These are phyloP conservation scores for Heliocybe sulcata DNA, from an alignment of 1,284 basidiomycete species.

Conservation along the genomic window DNA sequence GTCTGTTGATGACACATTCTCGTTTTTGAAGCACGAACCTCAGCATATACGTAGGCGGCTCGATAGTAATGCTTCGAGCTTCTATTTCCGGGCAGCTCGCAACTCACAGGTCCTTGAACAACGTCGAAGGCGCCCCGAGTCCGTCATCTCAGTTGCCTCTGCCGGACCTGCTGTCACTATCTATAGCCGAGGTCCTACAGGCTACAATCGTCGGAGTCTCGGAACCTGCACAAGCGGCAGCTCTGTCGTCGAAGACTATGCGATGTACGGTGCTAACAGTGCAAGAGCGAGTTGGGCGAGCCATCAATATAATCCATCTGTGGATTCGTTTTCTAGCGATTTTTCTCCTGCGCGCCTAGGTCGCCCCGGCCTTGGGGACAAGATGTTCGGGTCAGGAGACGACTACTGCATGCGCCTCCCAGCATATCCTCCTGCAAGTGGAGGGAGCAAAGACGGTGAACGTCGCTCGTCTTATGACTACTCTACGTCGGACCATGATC, in stretches of 20 bases:
- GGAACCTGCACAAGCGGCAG: slow-evolving; percentile 42
- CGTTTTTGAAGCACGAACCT: slow-evolving; percentile 41
- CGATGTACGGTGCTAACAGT: slow-evolving; percentile 40
- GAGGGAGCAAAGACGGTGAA: slow-evolving; percentile 15
- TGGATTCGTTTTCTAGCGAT: slow-evolving; percentile 62
- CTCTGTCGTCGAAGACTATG: slow-evolving; percentile 47
- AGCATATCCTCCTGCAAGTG: slow-evolving; percentile 52
- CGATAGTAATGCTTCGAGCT: slow-evolving; percentile 72
- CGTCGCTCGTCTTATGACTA: slow-evolving; percentile 44
- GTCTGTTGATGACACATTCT: slow-evolving; percentile 67
- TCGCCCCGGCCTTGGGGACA: slow-evolving; percentile 77
- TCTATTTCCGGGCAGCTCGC: slow-evolving; percentile 51
- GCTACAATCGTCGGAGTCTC: slow-evolving; percentile 43
- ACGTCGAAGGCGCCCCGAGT: slow-evolving; percentile 41
- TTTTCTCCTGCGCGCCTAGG: slow-evolving; percentile 50
- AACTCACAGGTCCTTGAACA: slow-evolving; percentile 21
- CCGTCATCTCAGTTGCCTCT: slow-evolving; percentile 38
- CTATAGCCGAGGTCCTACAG: slow-evolving; percentile 53
- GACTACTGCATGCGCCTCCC: slow-evolving; percentile 57
- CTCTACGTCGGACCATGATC: slow-evolving; percentile 48
- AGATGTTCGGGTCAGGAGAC: slow-evolving; percentile 73
- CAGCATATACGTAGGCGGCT: slow-evolving; percentile 48
- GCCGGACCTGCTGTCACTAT: slow-evolving; percentile 62
- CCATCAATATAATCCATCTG: slow-evolving; percentile 52
- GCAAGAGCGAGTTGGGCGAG: slow-evolving; percentile 56